A percentile compares a stretch with the other conserved stretches of the same genome.
Evolutionary conservation across 768 basidiomycete species (phyloP).

Genomic region (Rhizopogon roseolus): DNA sequence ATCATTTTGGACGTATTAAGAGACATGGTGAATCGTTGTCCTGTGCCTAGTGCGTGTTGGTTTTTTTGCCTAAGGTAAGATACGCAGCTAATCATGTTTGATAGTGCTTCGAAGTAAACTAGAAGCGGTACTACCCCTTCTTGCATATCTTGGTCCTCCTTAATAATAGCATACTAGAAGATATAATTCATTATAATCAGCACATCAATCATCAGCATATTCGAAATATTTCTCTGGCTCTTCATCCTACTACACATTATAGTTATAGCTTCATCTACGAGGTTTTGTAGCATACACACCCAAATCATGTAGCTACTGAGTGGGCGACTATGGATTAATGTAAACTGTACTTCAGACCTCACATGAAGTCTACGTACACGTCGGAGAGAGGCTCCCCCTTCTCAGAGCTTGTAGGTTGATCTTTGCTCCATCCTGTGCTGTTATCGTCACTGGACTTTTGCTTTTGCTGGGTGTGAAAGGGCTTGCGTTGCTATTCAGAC

Average conservation of each 20-base stretch:
- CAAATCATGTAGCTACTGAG: not conserved
- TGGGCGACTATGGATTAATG: not conserved
- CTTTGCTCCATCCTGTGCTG: conserved; percentile 14
- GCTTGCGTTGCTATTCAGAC: conserved; percentile 19
- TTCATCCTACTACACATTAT: not conserved
- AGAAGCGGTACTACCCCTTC: conserved; percentile 19
- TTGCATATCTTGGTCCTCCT: conserved; percentile 6
- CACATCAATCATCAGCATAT: not conserved
- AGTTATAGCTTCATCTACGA: not conserved
- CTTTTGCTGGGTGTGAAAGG: conserved; percentile 18
- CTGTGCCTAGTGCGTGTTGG: conserved; percentile 15
- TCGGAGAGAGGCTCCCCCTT: conserved; percentile 18
- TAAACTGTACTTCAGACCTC: not conserved
- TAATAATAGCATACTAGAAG: not conserved
- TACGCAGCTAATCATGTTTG: not conserved
- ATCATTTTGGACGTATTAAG: conserved; percentile 13
- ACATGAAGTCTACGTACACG: conserved; percentile 12
- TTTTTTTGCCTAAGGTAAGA: not conserved
- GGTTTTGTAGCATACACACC: not conserved
- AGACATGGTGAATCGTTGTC: conserved; percentile 12
- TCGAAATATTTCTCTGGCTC: not conserved
- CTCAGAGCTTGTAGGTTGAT: conserved; percentile 10
- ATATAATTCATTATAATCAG: no score
- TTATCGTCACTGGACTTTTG: conserved; percentile 14
- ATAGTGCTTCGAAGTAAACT: conserved; percentile 19